Evolutionary conservation across 495 filamentous ascomycete species (phyloP).

Genomic region (Delitschia confertaspora): DNA sequence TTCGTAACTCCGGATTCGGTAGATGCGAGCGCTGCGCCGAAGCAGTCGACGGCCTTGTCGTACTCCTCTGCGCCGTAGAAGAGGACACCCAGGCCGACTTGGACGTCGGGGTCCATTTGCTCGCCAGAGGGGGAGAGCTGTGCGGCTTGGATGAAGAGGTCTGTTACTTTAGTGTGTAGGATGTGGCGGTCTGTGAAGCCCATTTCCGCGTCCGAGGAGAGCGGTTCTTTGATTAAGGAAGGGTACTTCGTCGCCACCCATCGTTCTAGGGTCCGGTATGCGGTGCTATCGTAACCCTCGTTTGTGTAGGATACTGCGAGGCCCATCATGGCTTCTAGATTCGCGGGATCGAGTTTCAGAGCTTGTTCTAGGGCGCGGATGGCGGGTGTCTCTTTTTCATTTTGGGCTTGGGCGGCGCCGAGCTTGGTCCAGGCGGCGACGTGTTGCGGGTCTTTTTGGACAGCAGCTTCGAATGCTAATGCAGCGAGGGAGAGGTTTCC

Average conservation of each 20-base stretch:
- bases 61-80: constrained; percentile 98
- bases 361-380: constrained; percentile 95
- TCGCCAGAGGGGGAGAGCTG: constrained; percentile 79
- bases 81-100: constrained; percentile 92
- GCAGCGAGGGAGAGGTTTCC: constrained; percentile 92
- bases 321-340: constrained; percentile 85
- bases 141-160: constrained; percentile 83
- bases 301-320: constrained; percentile 98
- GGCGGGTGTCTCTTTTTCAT: constrained; percentile 96
- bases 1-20: constrained; percentile 72
- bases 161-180: constrained; percentile 81
- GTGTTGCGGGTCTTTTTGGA: constrained; percentile 78
- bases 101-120: constrained; percentile 95
- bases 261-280: constrained; percentile 92
- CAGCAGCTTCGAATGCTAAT: constrained; percentile 93
- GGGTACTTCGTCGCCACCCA: constrained; percentile 95
- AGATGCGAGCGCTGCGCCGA: constrained; percentile 75
- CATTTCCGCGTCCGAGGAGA: constrained; percentile 62
- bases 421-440: constrained; percentile 88
- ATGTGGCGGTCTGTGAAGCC: constrained; percentile 87
- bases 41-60: constrained; percentile 98
- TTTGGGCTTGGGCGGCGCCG: constrained; percentile 87
- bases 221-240: constrained; percentile 53
- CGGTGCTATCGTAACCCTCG: constrained; percentile 93
- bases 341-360: constrained; percentile 74